A percentile compares a stretch with the other conserved stretches of the same genome.
These are phyloP conservation scores for Thelonectria blattea DNA, from an alignment of 2,329 filamentous ascomycete species.

Conservation along the genomic window DNA sequence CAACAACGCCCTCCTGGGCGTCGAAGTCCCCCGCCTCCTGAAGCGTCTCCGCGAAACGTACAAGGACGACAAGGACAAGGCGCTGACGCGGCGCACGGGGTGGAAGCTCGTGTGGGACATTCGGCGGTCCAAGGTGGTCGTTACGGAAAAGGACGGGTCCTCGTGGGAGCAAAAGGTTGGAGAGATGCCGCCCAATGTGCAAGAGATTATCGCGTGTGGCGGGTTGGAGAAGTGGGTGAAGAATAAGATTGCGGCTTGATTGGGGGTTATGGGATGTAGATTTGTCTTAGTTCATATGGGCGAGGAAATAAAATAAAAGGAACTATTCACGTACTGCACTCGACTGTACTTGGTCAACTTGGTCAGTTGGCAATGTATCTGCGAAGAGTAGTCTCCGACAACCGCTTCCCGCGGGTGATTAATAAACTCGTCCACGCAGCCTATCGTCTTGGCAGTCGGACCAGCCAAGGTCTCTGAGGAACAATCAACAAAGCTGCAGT, in stretches of 20 bases:
- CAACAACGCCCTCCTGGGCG: constrained; percentile 77
- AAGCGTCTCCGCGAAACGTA: constrained; percentile 69
- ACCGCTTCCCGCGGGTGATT: no score
- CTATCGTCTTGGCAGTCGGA: no score
- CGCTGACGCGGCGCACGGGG: constrained; percentile 74
- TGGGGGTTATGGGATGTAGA: no score
- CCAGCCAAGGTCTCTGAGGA: no score
- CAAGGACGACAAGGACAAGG: constrained; percentile 55
- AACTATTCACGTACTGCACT: no score
- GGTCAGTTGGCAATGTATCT: no score
- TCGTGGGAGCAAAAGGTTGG: constrained; percentile 81
- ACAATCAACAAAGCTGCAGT: no score
- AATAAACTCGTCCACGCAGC: no score
- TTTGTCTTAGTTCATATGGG: no score
- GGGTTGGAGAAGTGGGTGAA: constrained; percentile 84
- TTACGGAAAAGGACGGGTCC: constrained; percentile 71
- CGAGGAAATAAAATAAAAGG: no score
- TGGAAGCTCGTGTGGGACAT: constrained; percentile 88
- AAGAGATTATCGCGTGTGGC: constrained; percentile 78
- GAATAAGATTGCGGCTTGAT: constrained; percentile 58
- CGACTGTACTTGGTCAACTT: no score
- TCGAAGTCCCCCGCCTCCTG: constrained; percentile 71
- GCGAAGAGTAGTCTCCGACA: no score
- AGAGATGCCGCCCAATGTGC: constrained; percentile 81
- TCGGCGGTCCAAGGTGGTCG: constrained; percentile 69